Percentiles rank a stretch among this genome's conserved stretches.
phyloP scores from a whole-genome alignment of 805 yeast species.

The Nakazawaea siamensis region DNA sequence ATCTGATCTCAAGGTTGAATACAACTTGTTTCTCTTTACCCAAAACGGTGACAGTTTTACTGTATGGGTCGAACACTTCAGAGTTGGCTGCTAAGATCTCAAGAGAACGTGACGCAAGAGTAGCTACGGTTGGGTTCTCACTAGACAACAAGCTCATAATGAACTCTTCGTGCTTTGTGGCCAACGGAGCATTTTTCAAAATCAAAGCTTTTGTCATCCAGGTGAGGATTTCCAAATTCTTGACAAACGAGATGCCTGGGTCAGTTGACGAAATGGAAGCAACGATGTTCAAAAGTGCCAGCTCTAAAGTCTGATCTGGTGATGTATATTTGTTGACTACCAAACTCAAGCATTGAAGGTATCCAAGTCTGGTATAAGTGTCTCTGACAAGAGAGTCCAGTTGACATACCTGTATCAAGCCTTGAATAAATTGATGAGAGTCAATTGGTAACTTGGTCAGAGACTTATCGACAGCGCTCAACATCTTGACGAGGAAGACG shows the following conservation, averaged over 20 bases:
- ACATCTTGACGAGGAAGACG: slow-evolving; percentile 32
- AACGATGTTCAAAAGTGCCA: background rate
- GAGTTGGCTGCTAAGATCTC: slow-evolving; percentile 65
- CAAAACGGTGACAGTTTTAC: slow-evolving; percentile 11
- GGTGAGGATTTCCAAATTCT: slow-evolving; percentile 42
- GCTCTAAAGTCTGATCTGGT: background rate
- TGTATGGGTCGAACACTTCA: slow-evolving; percentile 43
- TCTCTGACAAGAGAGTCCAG: slow-evolving; percentile 14
- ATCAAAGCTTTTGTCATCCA: slow-evolving; percentile 74
- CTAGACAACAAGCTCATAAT: slow-evolving; percentile 25
- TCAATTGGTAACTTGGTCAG: slow-evolving; percentile 15
- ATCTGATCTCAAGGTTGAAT: slow-evolving; percentile 48
- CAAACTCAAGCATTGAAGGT: slow-evolving; percentile 47
- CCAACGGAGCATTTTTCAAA: slow-evolving; percentile 40
- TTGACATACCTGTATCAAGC: slow-evolving; percentile 11
- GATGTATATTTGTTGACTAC: slow-evolving; percentile 48
- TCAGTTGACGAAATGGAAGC: background rate
- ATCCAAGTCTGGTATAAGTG: slow-evolving; percentile 38
- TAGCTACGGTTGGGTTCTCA: slow-evolving; percentile 23
- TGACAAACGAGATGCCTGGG: slow-evolving; percentile 10
- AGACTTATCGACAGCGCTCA: slow-evolving; percentile 45
- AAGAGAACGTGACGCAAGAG: slow-evolving; percentile 42
- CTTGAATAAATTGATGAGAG: slow-evolving; percentile 12
- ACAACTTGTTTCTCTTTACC: slow-evolving; percentile 23
- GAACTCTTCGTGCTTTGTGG: slow-evolving; percentile 24